phyloP scores from a whole-genome alignment of 2,329 filamentous ascomycete species.

The Pochonia chlamydosporia region DNA sequence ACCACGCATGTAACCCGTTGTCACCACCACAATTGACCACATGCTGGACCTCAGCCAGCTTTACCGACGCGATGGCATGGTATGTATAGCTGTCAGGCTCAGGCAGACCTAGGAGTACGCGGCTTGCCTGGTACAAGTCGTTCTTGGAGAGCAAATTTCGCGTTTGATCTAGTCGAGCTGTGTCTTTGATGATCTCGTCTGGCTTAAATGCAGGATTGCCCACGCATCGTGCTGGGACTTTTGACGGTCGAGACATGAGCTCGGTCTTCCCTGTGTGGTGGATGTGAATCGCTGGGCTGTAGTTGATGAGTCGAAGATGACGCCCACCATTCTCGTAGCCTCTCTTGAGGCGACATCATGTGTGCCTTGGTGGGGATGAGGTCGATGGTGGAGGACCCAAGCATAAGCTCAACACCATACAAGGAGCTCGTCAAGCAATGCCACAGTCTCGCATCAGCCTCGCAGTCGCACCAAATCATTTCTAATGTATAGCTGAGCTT shows the following conservation, averaged over 20 bases:
- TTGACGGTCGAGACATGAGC: constrained; percentile 21
- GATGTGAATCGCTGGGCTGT: too few relatives aligned
- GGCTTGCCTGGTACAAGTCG: constrained; percentile 39
- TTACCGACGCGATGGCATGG: constrained; percentile 45
- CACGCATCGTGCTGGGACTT: constrained; percentile 33
- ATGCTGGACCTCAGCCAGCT: constrained; percentile 42
- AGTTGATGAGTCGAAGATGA: neutral
- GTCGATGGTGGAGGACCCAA: too few relatives aligned
- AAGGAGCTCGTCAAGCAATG: too few relatives aligned
- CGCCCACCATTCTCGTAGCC: too few relatives aligned
- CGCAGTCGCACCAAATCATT: too few relatives aligned
- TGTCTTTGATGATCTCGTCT: constrained; percentile 31
- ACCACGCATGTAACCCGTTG: constrained; percentile 46
- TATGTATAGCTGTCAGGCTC: constrained; percentile 42
- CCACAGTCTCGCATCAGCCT: too few relatives aligned
- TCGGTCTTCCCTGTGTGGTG: neutral
- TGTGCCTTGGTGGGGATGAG: too few relatives aligned
- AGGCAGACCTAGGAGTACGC: constrained; percentile 37
- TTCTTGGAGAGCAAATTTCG: constrained; percentile 33
- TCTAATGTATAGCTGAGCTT: too few relatives aligned
- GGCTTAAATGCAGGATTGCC: constrained; percentile 40
- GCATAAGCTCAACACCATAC: too few relatives aligned
- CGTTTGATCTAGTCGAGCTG: constrained; percentile 29
- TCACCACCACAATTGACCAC: constrained; percentile 35
- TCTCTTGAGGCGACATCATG: too few relatives aligned